These are phyloP conservation scores for Solanum arcanum DNA, from an alignment of 257 asterid genomes.

Conservation along the genomic window DNA sequence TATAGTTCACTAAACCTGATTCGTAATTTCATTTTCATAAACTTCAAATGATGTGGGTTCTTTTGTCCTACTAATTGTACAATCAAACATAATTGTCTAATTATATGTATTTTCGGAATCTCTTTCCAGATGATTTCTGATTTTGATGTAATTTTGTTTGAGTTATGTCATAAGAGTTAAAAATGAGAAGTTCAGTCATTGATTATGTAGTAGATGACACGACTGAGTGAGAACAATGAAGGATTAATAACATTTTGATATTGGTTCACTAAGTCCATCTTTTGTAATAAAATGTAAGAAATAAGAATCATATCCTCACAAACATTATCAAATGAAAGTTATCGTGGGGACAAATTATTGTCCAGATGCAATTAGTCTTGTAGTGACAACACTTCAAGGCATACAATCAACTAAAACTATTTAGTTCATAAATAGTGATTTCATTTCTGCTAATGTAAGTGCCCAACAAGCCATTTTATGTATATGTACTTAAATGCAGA, in stretches of 20 bases:
- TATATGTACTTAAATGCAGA: too few relatives aligned
- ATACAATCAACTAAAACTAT: background rate
- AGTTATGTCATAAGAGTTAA: too few relatives aligned
- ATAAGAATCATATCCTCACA: background rate
- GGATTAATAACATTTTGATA: background rate
- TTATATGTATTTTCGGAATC: too few relatives aligned
- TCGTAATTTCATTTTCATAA: background rate
- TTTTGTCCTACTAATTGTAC: too few relatives aligned
- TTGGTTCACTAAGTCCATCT: background rate
- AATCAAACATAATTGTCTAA: too few relatives aligned
- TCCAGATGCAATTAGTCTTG: background rate
- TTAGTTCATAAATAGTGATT: background rate
- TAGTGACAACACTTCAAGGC: background rate
- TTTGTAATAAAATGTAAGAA: too few relatives aligned
- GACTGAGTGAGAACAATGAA: background rate
- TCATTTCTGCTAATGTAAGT: background rate
- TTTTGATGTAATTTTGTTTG: too few relatives aligned
- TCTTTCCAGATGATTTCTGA: background rate
- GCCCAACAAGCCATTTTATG: background rate
- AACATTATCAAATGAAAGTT: too few relatives aligned
- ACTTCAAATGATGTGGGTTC: too few relatives aligned
- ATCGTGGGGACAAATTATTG: too few relatives aligned
- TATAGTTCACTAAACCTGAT: too few relatives aligned
- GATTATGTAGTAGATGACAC: background rate
- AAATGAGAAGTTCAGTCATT: too few relatives aligned